Evolutionary conservation across 176 grass and related monocot genomes (phyloP).

Genomic region (Triticum monococcum): DNA sequence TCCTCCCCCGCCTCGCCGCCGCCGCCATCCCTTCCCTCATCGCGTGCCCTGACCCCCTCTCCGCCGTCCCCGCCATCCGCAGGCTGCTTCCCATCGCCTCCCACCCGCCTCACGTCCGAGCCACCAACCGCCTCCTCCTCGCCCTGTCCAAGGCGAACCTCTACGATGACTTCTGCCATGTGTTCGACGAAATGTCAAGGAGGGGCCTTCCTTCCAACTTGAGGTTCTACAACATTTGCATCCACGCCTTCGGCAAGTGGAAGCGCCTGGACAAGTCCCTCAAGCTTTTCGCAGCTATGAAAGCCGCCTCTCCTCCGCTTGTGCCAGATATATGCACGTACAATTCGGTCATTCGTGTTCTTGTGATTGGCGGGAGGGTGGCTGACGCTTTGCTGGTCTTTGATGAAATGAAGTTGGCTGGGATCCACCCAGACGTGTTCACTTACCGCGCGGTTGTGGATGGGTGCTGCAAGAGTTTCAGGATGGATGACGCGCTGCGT

Average conservation of each 20-base stretch:
- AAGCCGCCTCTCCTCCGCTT: constrained; percentile 39
- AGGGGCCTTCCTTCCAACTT: constrained; percentile 55
- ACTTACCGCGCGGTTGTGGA: constrained; percentile 61
- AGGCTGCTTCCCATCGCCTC: constrained; percentile 42
- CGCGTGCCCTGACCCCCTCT: constrained; percentile 37
- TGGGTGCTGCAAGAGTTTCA: constrained; percentile 81
- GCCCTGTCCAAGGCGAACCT: constrained; percentile 48
- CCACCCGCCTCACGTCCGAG: constrained; percentile 35
- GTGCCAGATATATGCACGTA: constrained; percentile 70
- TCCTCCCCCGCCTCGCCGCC: constrained; percentile 48
- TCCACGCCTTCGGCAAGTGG: constrained; percentile 78
- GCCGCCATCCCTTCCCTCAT: constrained; percentile 69
- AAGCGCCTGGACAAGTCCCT: constrained; percentile 52
- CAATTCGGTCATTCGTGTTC: constrained; percentile 66
- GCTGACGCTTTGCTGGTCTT: constrained; percentile 52
- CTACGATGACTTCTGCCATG: constrained; percentile 54
- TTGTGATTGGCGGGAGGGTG: constrained; percentile 53
- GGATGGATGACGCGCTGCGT: constrained; percentile 56
- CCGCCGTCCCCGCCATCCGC: constrained; percentile 49
- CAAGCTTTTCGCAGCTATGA: constrained; percentile 67
- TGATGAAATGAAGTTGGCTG: constrained; percentile 66
- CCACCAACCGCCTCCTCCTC: constrained; percentile 53
- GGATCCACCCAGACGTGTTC: constrained; percentile 56
- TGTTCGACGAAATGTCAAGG: constrained; percentile 75
- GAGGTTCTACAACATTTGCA: constrained; percentile 79